Evolutionary conservation across 495 filamentous ascomycete genomes (phyloP).

Genomic region (Neurospora sp.): DNA sequence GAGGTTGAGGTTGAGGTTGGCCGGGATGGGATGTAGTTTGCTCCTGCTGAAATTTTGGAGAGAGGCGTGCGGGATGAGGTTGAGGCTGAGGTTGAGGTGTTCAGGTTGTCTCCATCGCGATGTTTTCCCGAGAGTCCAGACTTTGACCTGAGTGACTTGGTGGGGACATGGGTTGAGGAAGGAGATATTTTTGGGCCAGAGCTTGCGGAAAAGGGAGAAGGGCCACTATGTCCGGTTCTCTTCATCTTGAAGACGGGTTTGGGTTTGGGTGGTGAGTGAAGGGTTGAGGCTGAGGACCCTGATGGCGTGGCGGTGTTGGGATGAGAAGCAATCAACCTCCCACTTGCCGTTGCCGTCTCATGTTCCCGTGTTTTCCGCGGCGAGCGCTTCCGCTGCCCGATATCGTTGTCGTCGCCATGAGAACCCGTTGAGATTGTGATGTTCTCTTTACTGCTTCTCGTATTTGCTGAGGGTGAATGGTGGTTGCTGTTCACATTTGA

Average conservation of each 20-base stretch:
- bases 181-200: not conserved
- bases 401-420: not conserved
- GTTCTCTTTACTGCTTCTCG: not conserved
- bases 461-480: not conserved
- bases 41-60: not conserved
- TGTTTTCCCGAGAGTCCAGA: not conserved
- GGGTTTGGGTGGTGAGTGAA: not conserved
- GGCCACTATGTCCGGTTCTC: constrained; percentile 7
- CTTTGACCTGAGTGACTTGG: constrained; percentile 8
- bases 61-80: not conserved
- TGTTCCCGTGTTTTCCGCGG: not conserved
- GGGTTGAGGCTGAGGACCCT: not conserved
- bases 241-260: constrained; percentile 12
- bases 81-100: not conserved
- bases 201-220: constrained; percentile 1
- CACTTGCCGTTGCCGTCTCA: not conserved
- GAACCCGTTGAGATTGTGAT: not conserved
- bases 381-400: not conserved
- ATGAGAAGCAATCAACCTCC: not conserved
- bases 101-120: not conserved
- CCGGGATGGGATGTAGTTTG: not conserved
- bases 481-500: not conserved
- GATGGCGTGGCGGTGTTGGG: not conserved
- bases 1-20: not conserved
- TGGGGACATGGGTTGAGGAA: not conserved